phyloP scores from a whole-genome alignment of 1,139 yeast genomes.

The Candida freyschussii region DNA sequence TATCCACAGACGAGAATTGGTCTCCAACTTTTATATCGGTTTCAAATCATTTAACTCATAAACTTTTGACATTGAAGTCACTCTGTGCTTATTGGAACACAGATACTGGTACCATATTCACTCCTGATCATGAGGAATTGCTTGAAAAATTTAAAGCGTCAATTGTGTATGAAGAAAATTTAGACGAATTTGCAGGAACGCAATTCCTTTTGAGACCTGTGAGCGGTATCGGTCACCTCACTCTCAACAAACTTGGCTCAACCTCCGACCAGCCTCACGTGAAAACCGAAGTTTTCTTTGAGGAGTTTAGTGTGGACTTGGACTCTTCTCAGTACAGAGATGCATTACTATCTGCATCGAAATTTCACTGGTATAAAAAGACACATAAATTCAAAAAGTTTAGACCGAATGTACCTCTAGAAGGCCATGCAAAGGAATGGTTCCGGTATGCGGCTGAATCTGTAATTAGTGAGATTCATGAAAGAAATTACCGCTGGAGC shows the following conservation, averaged over 20 bases:
- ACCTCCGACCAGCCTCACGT: constrained; percentile 69
- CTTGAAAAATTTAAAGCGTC: constrained; percentile 38
- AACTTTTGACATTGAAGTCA: constrained; percentile 69
- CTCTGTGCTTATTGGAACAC: constrained; percentile 87
- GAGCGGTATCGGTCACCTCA: constrained; percentile 78
- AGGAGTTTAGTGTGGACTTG: constrained; percentile 79
- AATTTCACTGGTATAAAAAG: constrained; percentile 71
- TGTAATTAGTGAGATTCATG: constrained; percentile 75
- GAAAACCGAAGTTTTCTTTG: constrained; percentile 71
- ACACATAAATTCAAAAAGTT: constrained; percentile 69
- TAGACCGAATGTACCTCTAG: constrained; percentile 58
- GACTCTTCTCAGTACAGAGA: constrained; percentile 85
- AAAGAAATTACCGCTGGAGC: constrained; percentile 74
- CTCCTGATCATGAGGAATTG: constrained; percentile 41
- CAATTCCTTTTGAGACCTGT: constrained; percentile 85
- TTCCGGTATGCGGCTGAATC: constrained; percentile 71
- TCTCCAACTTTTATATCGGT: constrained; percentile 77
- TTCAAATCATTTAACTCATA: constrained; percentile 63
- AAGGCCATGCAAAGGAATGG: constrained; percentile 78
- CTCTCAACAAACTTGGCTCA: constrained; percentile 74
- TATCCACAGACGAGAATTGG: constrained; percentile 86
- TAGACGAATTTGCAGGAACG: constrained; percentile 26
- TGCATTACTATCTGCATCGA: constrained; percentile 74
- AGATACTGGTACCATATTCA: constrained; percentile 45
- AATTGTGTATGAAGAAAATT: constrained; percentile 31